Base-by-base conservation (phyloP, 352 stramenopile species). In the Plasmopara viticola region DNA sequence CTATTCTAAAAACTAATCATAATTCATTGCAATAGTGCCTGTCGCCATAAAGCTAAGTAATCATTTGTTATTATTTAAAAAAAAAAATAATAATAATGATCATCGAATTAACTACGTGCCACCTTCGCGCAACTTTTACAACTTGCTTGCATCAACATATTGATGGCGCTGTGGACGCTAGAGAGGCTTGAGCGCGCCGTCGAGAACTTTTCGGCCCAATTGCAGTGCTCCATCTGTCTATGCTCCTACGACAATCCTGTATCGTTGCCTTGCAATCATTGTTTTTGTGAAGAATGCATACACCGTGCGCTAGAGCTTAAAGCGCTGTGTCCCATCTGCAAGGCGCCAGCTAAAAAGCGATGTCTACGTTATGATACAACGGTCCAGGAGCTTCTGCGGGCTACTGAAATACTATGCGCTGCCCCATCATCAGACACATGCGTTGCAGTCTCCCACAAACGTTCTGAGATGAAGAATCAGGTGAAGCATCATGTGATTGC, bases 271-370 rank as follows among this genome's bases (percentile, higher is more conserved):
- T 94, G 84, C 58, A 89, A 92, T 56, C 84, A 94, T 67, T 90
- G 75, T 60, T 94, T 92, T 61, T 94, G 84, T 48, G 76, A 90
- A 51, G 78, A 90, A 52, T 94, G 84, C 64, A 94, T 94, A 64
- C 71, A 90, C 56, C 79, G 79, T 47, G 78, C 81, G 38, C 63
- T 94, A 12, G 75, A 88, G 57, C 75, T 92, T 57, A 90, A 89
- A 57, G 51, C 74, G 14, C 51, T 76, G 43, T 94, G 84, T 43
- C 84, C 84, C 6, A 91, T 94, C 49, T 94, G 84, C 71, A 94
- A 92, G 64, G 62, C 75, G 44, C 74, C 78, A 7, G 76, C 78
- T 42, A 90, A 85, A 45, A 94, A 92, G 68, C 76, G 84, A 35
- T 67, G 62, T 34, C 52, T 94, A 45, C 81, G 84, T 6, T 75